These are phyloP conservation scores for Glonium stellatum DNA, from an alignment of 495 filamentous ascomycete genomes.

Conservation along the genomic window DNA sequence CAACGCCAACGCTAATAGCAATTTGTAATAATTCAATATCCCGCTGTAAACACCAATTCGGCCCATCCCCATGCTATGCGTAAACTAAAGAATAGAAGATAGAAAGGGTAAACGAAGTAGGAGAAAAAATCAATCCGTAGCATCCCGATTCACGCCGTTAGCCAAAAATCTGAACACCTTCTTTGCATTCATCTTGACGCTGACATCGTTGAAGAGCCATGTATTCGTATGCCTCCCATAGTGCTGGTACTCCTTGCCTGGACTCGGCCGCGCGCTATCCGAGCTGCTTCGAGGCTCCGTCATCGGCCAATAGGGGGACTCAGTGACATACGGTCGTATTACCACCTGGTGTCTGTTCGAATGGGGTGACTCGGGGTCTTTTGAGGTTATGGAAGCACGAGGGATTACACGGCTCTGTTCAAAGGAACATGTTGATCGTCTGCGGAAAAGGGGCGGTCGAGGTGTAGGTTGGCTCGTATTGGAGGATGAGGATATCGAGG, in stretches of 20 bases:
- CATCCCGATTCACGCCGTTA: not conserved
- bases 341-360: not conserved
- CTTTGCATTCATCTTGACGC: constrained; percentile 13
- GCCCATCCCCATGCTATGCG: not conserved
- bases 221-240: constrained; percentile 23
- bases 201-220: constrained; percentile 29
- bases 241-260: constrained; percentile 15
- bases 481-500: constrained; percentile 4
- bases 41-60: too few species aligned
- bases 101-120: not conserved
- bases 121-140: not conserved
- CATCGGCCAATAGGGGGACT: not conserved
- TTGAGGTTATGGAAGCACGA: not conserved
- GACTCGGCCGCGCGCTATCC: not conserved
- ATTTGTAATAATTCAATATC: too few species aligned
- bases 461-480: constrained; percentile 9
- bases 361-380: not conserved
- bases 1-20: too few species aligned
- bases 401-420: too few species aligned
- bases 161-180: constrained; percentile 4
- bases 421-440: too few species aligned
- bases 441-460: constrained; percentile 9
- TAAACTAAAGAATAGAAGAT: not conserved
- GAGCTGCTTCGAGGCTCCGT: not conserved
- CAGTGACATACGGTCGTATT: not conserved